Percentiles rank a stretch among this genome's conserved stretches.
Conservation (phyloP, 352 stramenopile genomes). For the Phytophthora cryptogea region DNA sequence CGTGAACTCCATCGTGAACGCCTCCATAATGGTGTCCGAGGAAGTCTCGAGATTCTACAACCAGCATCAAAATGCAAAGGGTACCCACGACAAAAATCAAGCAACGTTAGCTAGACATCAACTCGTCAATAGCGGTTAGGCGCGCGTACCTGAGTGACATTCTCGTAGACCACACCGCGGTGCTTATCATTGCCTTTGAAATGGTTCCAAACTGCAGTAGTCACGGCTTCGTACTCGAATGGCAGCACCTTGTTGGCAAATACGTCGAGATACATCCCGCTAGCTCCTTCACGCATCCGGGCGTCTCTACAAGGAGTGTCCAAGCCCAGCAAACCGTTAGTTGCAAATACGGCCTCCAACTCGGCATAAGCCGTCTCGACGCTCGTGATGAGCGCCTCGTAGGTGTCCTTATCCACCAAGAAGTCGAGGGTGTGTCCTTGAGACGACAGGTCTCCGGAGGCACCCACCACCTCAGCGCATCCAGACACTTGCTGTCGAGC, state of each 20-base stretch:
- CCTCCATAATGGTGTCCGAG: conserved; percentile 53
- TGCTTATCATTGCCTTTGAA: conserved; percentile 41
- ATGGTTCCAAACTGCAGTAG: conserved; percentile 38
- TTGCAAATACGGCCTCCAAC: conserved; percentile 31
- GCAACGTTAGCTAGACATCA: conserved; percentile 12
- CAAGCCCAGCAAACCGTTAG: conserved; percentile 30
- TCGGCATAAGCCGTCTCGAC: conserved; percentile 39
- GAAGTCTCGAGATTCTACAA: conserved; percentile 28
- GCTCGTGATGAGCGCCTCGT: conserved; percentile 32
- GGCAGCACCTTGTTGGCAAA: conserved; percentile 41
- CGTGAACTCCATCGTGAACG: conserved; percentile 45
- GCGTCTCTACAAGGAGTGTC: conserved; percentile 33
- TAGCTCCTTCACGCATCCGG: conserved; percentile 35
- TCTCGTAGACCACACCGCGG: conserved; percentile 37
- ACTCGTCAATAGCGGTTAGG: background rate
- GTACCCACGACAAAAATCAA: conserved; percentile 3
- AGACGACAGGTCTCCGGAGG: conserved; percentile 14
- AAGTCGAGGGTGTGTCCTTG: conserved; percentile 32
- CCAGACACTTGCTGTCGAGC: conserved; percentile 35
- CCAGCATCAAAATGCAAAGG: background rate
- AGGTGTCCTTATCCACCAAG: conserved; percentile 37
- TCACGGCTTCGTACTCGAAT: conserved; percentile 33
- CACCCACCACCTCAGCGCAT: conserved; percentile 29
- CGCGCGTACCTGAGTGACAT: conserved; percentile 29
- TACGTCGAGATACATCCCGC: conserved; percentile 41